Evolutionary conservation across 495 filamentous ascomycete species (phyloP).

Genomic region (Chlorociboria aeruginascens): DNA sequence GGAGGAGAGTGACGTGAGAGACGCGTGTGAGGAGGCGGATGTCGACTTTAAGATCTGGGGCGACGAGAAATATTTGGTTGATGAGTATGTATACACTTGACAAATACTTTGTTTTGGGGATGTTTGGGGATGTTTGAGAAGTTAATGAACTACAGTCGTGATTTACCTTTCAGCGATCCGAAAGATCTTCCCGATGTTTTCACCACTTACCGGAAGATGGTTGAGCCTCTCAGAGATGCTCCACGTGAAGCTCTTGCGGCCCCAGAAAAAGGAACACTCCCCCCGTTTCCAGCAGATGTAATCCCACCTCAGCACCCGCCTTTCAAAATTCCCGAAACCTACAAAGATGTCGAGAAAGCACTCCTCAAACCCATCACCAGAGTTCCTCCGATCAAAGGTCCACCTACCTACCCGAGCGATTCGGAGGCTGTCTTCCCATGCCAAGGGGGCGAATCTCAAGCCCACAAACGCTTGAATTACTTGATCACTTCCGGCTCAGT

Average conservation of each 20-base stretch:
- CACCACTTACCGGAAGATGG: constrained; percentile 51
- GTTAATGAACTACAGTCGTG: constrained; percentile 32
- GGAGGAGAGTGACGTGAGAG: constrained; percentile 42
- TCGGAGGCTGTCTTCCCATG: constrained; percentile 50
- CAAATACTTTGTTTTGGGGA: too few species aligned
- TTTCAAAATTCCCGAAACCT: constrained; percentile 44
- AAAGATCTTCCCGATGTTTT: constrained; percentile 53
- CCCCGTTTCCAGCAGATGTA: constrained; percentile 33
- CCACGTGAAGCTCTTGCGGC: constrained; percentile 38
- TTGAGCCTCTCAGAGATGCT: constrained; percentile 49
- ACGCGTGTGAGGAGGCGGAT: constrained; percentile 32
- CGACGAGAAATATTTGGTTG: constrained; percentile 64
- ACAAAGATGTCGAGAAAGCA: constrained; percentile 34
- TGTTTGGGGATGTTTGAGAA: not conserved
- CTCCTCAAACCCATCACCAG: constrained; percentile 41
- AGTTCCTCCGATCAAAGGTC: constrained; percentile 22
- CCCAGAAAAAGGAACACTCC: constrained; percentile 32
- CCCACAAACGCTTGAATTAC: constrained; percentile 39
- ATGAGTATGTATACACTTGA: constrained; percentile 43
- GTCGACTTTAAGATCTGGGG: constrained; percentile 46
- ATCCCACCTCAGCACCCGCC: constrained; percentile 44
- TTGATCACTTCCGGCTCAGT: constrained; percentile 45
- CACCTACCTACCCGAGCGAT: constrained; percentile 32
- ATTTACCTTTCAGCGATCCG: constrained; percentile 34
- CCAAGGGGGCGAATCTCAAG: constrained; percentile 48